phyloP scores from a whole-genome alignment of 768 basidiomycete species.

The Sutorius australiensis region DNA sequence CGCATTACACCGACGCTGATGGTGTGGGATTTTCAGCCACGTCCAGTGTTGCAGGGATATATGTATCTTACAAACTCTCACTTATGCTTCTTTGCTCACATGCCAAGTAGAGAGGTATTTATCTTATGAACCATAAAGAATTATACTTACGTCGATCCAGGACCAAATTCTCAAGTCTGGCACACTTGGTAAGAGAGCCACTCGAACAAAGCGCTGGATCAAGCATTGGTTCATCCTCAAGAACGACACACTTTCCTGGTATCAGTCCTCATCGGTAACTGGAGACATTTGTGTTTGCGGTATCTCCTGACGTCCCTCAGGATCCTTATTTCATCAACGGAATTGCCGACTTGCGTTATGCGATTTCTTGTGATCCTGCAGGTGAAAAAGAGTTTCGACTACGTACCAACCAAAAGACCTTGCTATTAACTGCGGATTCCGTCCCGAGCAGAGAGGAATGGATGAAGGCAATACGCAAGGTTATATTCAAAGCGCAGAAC shows the following conservation, averaged over 20 bases:
- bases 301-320: slow-evolving; percentile 36
- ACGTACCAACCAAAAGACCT: slow-evolving; percentile 74
- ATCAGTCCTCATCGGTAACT: slow-evolving; percentile 84
- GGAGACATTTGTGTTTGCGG: background rate
- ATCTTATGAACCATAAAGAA: background rate
- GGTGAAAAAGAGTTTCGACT: slow-evolving; percentile 79
- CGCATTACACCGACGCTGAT: background rate
- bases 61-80: slow-evolving; percentile 94
- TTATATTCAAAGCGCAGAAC: slow-evolving; percentile 95
- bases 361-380: slow-evolving; percentile 78
- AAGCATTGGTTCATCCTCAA: slow-evolving; percentile 97
- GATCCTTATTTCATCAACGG: slow-evolving; percentile 98
- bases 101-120: slow-evolving; percentile 82
- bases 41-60: slow-evolving; percentile 88
- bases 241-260: slow-evolving; percentile 97
- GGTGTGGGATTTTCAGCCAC: slow-evolving; percentile 1
- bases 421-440: slow-evolving; percentile 73
- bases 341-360: slow-evolving; percentile 92
- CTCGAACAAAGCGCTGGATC: slow-evolving; percentile 86
- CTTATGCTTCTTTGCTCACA: slow-evolving; percentile 94
- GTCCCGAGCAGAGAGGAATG: slow-evolving; percentile 86
- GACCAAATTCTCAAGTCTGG: slow-evolving; percentile 93
- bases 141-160: slow-evolving; percentile 38
- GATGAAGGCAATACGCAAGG: slow-evolving; percentile 91
- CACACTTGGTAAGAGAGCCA: slow-evolving; percentile 80